Evolutionary conservation across 176 grass and related monocot genomes (phyloP), one percentile per base, ranked within the genome.

Genomic region (Avena eriantha): DNA sequence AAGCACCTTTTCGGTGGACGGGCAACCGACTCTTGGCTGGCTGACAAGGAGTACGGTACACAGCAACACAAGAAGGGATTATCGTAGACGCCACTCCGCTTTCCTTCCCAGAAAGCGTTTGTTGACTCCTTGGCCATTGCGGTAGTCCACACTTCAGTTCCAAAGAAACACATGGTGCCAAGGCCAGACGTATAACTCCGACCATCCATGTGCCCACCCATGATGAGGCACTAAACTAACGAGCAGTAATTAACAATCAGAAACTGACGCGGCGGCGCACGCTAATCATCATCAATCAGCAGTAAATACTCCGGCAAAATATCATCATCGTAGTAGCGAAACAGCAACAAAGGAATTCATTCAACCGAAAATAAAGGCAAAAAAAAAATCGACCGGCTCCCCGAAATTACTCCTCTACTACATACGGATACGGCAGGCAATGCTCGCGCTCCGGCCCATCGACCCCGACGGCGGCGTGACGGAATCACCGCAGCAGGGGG

Each of bases 81-180:
- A 57, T 79, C 89, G 84, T 87, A 72, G 51, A 90, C 84, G 84
- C 12, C 80, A 90, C 72, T 19, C 39, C 7, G 17, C 63, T 69
- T 82, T 23, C 58, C 51, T 82, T 23, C 58, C 51, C 8, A 0
- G 45, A 90, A 68, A n/a, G 74, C 75, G 45, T 71, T 69, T 39
- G 36, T 36, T 36, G 79, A 90, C 88, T 49, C 82, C 22, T 7
- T 75, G 72, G 10, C 22, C 22, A 3, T 12, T 46, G 22, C 3
- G 14, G 6, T 9, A 36, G 63, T 3, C 41, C 54, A 17, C 41
- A 60, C 78, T 59, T 82, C 11, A 36, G 35, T 36, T 36, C 51
- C 53, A 29, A 29, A 29, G 29, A 74, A 74, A 48, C 83, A 48
- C 59, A 82, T 41, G 88, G 17, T 81, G 49, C 58, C 82, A 60